These are phyloP conservation scores for Allium fistulosum DNA, from an alignment of 106 monocot species.

Conservation along the genomic window DNA sequence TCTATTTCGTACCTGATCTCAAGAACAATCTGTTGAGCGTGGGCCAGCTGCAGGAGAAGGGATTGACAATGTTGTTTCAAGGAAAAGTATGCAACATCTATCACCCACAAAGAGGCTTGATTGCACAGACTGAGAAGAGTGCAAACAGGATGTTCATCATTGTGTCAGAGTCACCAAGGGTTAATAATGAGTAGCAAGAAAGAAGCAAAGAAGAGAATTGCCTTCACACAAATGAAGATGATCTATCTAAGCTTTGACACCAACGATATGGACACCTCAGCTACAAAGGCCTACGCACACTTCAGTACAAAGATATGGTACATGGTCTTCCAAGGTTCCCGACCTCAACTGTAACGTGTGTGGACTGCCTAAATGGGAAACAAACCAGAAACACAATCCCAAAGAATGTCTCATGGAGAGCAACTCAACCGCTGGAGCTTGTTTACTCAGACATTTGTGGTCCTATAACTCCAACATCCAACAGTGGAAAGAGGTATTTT, in stretches of 20 bases:
- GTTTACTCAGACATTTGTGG: neutral
- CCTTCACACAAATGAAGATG: neutral
- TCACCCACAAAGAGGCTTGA: neutral
- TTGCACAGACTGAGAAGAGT: neutral
- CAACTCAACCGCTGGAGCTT: neutral
- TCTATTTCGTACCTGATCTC: no score
- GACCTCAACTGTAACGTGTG: neutral
- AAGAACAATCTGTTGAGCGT: no score
- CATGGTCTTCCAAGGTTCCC: neutral
- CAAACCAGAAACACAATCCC: neutral
- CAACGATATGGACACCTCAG: neutral
- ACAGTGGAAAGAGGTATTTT: no score
- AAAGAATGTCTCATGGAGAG: neutral
- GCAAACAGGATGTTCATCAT: neutral
- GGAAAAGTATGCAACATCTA: neutral
- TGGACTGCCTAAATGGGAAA: neutral
- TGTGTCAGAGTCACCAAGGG: neutral
- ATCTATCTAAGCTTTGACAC: neutral
- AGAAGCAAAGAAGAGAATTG: neutral
- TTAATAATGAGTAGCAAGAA: neutral
- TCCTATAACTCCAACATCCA: no score
- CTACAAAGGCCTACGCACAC: neutral
- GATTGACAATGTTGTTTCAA: neutral
- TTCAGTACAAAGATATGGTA: neutral
- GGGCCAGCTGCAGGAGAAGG: no score